Evolutionary conservation across 345 rosid genomes (phyloP), one percentile per base, ranked within the genome.

Genomic region (Carallia pectinifolia): DNA sequence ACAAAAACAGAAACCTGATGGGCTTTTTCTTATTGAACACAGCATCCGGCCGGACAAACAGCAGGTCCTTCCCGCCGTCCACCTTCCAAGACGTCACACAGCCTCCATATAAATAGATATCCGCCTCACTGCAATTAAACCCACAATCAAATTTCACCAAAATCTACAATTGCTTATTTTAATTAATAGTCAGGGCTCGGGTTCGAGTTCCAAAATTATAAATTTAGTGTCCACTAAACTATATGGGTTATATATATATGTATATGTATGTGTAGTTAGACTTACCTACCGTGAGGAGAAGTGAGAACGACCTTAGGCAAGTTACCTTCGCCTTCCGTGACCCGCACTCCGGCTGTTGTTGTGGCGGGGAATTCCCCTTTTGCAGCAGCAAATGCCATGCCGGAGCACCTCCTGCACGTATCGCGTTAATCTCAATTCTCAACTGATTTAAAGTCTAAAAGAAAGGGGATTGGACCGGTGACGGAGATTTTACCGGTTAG

Each of bases 31-130:
- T 91, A 80, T 91, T 83, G 75, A 94, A 94, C 40, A 94, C 96
- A 63, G 98, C 97, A 83, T 94, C 98, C 19, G 98, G 98, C 59
- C 98, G 72, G 55, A 94, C 96, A 69, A 91, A 94, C 64, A 91
- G 90, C 30, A 94, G 88, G 82, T 94, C 95, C 71, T 84, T 88
- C 3, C 93, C 97, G 69, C 73, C 77, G 13, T 91, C 70, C 62
- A 79, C 73, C 81, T 90, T 94, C 98, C 98, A 94, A 53, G 97
- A 94, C 52, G 97, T 88, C 62, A 94, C 39, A 74, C 97, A 91
- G 39, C 92, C 97, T 65, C 98, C 98, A 76, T 82, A 94, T 16
- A 91, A 69, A 74, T 94, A 94, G 71, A 94, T 78, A 84, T 91
- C 96, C 58, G 95, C 98, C 82, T 89, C 97, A 70, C 96, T 94